Evolutionary conservation across 2,329 filamentous ascomycete species (phyloP).

Genomic region (Simplicillium sp.): DNA sequence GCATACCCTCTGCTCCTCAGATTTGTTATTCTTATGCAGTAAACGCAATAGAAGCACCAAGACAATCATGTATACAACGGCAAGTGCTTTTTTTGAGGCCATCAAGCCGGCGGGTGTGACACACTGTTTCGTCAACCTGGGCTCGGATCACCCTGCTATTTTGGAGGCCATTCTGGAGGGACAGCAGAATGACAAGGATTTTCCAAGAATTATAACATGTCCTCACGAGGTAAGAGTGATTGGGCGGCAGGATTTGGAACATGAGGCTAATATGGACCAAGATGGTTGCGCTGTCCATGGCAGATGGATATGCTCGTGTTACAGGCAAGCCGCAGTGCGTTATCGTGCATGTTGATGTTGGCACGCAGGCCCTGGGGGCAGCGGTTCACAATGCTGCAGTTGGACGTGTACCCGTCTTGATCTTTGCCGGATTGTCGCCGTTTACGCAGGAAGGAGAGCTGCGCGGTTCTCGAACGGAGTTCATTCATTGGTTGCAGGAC

Average conservation of each 20-base stretch:
- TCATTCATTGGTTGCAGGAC: constrained; percentile 82
- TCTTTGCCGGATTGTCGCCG: constrained; percentile 71
- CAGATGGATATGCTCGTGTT: constrained; percentile 67
- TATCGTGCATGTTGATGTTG: constrained; percentile 74
- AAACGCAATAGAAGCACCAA: too few species aligned
- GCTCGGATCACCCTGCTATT: constrained; percentile 67
- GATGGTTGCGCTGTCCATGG: constrained; percentile 82
- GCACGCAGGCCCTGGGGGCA: constrained; percentile 68
- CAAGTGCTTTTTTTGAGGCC: constrained; percentile 75
- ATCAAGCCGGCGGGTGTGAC: constrained; percentile 60
- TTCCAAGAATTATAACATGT: constrained; percentile 68
- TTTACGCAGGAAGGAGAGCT: constrained; percentile 72
- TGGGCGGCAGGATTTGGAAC: neutral
- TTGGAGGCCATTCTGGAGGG: constrained; percentile 75
- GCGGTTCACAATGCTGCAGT: constrained; percentile 73
- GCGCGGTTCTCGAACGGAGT: constrained; percentile 69
- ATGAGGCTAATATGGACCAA: constrained; percentile 18
- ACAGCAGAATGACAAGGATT: constrained; percentile 55
- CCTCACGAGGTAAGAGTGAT: constrained; percentile 57
- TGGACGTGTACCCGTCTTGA: constrained; percentile 63
- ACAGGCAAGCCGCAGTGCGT: constrained; percentile 67
- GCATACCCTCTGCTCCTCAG: too few species aligned
- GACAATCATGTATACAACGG: constrained; percentile 56
- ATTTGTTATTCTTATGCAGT: too few species aligned
- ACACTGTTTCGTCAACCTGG: constrained; percentile 55